phyloP scores from a whole-genome alignment of 176 grass and related monocot species.

The Aegilops bicornis region DNA sequence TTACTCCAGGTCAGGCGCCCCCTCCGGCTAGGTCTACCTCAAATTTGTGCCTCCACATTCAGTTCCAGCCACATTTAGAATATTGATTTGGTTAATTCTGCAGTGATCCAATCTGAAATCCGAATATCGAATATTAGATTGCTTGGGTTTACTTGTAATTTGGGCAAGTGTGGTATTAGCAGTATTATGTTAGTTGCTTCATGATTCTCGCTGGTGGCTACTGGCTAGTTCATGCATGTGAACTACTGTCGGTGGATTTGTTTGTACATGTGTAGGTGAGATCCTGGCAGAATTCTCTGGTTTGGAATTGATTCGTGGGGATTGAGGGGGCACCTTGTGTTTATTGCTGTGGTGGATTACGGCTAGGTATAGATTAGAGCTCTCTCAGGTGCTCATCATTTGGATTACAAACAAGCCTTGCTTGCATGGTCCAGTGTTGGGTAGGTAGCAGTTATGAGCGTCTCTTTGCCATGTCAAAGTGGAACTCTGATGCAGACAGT shows the following conservation, averaged over 20 bases:
- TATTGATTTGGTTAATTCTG: neutral
- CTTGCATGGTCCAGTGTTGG: conserved; percentile 28
- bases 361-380: conserved; percentile 13
- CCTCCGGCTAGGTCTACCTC: conserved; percentile 86
- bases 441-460: neutral
- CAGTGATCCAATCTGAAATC: neutral
- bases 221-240: neutral
- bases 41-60: conserved; percentile 11
- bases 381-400: conserved; percentile 23
- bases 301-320: conserved; percentile 47
- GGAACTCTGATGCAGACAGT: neutral
- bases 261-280: conserved; percentile 39
- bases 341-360: neutral
- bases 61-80: neutral
- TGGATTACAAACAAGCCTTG: conserved; percentile 1
- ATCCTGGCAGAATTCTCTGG: conserved; percentile 32
- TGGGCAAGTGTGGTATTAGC: neutral
- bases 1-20: too few relatives aligned
- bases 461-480: conserved; percentile 11
- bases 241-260: conserved; percentile 26
- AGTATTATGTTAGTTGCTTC: neutral
- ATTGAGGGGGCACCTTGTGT: conserved; percentile 17
- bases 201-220: neutral
- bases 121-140: neutral
- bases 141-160: neutral